These are phyloP conservation scores for Peronospora destructor DNA, from an alignment of 352 stramenopile genomes.

Conservation along the genomic window DNA sequence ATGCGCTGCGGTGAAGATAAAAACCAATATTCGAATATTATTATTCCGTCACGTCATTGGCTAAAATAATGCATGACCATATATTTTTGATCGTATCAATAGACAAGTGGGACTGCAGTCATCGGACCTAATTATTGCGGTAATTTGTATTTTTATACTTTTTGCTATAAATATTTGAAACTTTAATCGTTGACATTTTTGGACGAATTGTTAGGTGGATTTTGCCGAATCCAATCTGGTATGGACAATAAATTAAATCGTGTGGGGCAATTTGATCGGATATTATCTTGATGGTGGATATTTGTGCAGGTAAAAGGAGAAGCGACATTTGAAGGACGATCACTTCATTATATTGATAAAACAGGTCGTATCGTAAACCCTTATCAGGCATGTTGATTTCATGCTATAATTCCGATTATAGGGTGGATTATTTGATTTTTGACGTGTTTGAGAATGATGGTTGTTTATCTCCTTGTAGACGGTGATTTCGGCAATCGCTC, in stretches of 20 bases:
- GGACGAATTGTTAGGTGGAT: slow-evolving; percentile 32
- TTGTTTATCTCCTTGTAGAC: slow-evolving; percentile 24
- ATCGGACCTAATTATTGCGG: slow-evolving; percentile 54
- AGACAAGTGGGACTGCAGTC: slow-evolving; percentile 56
- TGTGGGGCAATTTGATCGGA: not conserved
- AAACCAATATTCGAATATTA: not conserved
- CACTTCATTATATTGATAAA: slow-evolving; percentile 60
- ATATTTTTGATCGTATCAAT: not conserved
- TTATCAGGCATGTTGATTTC: slow-evolving; percentile 36
- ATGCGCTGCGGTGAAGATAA: slow-evolving; percentile 27
- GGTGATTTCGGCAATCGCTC: slow-evolving; percentile 69
- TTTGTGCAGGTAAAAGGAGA: slow-evolving; percentile 32
- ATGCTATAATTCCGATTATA: not conserved
- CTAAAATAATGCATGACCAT: slow-evolving; percentile 1
- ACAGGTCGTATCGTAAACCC: slow-evolving; percentile 45
- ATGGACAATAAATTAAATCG: not conserved
- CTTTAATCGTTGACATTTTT: not conserved
- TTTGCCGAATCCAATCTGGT: slow-evolving; percentile 73
- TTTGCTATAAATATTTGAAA: not conserved
- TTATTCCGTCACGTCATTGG: not conserved
- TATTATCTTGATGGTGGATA: too few relatives aligned
- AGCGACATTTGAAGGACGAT: slow-evolving; percentile 55
- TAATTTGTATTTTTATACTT: slow-evolving; percentile 6
- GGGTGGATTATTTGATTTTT: not conserved
- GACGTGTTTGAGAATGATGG: not conserved